Evolutionary conservation across 2,329 filamentous ascomycete genomes (phyloP), one percentile per base, ranked within the genome.

Genomic region (Aspergillus sp.): DNA sequence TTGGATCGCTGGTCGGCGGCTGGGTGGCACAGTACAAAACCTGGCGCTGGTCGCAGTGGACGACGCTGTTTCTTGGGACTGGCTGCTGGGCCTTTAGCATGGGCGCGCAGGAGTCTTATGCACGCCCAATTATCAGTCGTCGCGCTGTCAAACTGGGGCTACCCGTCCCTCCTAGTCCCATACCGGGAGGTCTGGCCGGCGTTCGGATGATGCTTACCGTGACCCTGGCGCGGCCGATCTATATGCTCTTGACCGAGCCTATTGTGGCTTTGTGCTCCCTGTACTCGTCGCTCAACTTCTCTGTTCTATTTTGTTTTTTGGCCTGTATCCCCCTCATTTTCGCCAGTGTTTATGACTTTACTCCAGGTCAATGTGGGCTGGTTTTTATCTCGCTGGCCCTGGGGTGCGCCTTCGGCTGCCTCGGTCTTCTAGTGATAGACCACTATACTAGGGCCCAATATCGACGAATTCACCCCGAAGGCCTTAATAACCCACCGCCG

Each of bases 261-360:
- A 58, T 55, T 26, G 58, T 60, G 7, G 32, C 22, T 12, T 26
- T 63, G 5, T 58, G 39, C 46, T 58, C 58, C 0, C 52, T 63
- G 4, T 63, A 63, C 22, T 29, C 55, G 1, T 54, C 81, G 39
- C 90, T 91, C 75, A 87, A 89, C 75, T 92, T 92, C 69, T 89
- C 82, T 7, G 81, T 94, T 1, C 84, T 96, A 1, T 96, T 95
- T 71, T 86, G 93, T 49, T 94, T 94, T 80, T 81, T 96, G 54
- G 92, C 91, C 0, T 90, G 91, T 1, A 95, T 96, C 68, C 88
- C 79, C 4, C 82, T 80, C 1, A 88, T 87, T 85, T 80, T 85
- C 24, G 88, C 85, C 84, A 81, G 81, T 4, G 88, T 87, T 70
- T 87, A 81, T 71, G 79, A 80, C 2, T 86, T 85, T 0, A 81